A percentile compares a stretch with the other conserved stretches of the same genome.
phyloP scores from a whole-genome alignment of 2,329 filamentous ascomycete genomes.

The Alternaria arborescens region DNA sequence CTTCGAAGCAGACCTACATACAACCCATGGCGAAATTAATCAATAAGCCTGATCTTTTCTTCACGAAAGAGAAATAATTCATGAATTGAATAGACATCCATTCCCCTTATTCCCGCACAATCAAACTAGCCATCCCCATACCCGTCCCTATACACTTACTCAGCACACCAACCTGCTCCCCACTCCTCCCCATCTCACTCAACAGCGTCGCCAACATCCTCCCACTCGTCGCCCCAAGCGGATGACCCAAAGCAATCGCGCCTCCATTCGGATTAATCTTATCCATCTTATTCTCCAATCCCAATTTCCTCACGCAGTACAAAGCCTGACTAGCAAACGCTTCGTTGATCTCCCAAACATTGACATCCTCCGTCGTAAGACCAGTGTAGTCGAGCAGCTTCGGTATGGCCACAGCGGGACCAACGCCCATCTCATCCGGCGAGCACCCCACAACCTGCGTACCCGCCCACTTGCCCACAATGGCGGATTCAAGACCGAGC shows the following conservation, averaged over 20 bases:
- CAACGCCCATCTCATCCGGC: constrained; percentile 94
- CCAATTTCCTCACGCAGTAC: constrained; percentile 76
- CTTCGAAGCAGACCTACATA: too few relatives aligned
- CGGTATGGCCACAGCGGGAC: constrained; percentile 86
- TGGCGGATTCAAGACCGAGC: constrained; percentile 72
- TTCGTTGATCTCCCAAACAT: constrained; percentile 95
- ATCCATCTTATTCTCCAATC: constrained; percentile 71
- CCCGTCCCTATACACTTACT: constrained; percentile 78
- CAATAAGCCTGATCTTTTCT: neutral
- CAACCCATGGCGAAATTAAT: too few relatives aligned
- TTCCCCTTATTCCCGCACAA: constrained; percentile 54
- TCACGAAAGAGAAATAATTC: too few relatives aligned
- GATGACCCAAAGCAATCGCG: constrained; percentile 93
- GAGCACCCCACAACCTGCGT: constrained; percentile 78
- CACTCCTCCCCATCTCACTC: constrained; percentile 70
- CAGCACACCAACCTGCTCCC: constrained; percentile 80
- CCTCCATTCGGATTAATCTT: constrained; percentile 92
- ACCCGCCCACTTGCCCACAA: constrained; percentile 85
- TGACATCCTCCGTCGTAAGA: constrained; percentile 73
- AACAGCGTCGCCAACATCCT: constrained; percentile 80
- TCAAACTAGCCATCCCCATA: constrained; percentile 63
- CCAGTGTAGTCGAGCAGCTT: constrained; percentile 76
- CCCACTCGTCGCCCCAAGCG: constrained; percentile 86
- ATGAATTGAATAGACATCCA: neutral
- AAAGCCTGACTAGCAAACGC: constrained; percentile 71